Conservation (phyloP, 345 rosid species). For the Citrus mangshanensis region DNA sequence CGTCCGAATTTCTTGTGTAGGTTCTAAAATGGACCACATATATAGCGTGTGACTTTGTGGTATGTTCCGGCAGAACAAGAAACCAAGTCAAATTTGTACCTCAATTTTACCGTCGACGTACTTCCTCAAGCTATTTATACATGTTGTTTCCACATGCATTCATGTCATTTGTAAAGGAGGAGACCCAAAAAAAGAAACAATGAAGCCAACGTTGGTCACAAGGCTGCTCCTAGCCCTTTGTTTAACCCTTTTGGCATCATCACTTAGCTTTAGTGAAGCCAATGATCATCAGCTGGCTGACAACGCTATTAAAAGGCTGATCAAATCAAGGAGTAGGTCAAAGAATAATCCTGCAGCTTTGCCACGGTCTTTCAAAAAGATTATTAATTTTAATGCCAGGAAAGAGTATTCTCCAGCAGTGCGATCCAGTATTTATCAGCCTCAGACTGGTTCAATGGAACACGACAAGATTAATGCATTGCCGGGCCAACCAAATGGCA, state of each 20-base stretch:
- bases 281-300: background rate
- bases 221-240: constrained; percentile 1
- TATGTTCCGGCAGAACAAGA: background rate
- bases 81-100: background rate
- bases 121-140: background rate
- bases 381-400: too few species aligned
- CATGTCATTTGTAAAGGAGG: background rate
- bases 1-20: too few species aligned
- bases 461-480: constrained; percentile 13
- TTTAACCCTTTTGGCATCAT: constrained; percentile 12
- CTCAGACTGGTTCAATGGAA: constrained; percentile 9
- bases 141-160: background rate
- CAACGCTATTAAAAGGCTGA: background rate
- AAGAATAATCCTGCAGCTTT: background rate
- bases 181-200: background rate
- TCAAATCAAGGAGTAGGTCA: background rate
- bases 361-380: background rate
- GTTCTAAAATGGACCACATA: background rate
- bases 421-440: background rate
- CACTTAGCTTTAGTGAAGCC: constrained; percentile 3
- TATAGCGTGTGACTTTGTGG: too few species aligned
- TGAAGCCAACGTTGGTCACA: background rate
- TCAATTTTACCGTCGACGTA: background rate
- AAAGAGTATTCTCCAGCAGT: background rate
- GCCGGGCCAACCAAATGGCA: constrained; percentile 19